A percentile compares a stretch with the other conserved stretches of the same genome.
Evolutionary conservation across 768 basidiomycete genomes (phyloP).

Genomic region (Porphyrellus cyaneotinctus): DNA sequence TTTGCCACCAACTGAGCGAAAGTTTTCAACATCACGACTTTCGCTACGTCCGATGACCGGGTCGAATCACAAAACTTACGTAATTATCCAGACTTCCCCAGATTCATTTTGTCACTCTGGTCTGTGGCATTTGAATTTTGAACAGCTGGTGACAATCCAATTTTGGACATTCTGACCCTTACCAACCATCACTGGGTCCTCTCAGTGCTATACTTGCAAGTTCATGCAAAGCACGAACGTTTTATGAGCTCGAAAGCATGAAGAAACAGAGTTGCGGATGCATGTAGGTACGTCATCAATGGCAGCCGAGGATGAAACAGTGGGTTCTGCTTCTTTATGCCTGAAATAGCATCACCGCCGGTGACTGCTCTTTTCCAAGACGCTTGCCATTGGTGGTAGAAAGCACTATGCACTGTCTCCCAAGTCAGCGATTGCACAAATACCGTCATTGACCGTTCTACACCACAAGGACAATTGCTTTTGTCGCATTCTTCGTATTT

Average conservation of each 20-base stretch:
- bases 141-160: background rate
- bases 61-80: constrained; percentile 2
- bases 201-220: background rate
- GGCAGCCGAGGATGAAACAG: background rate
- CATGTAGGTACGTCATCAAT: background rate
- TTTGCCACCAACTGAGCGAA: background rate
- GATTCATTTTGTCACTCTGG: constrained; percentile 1
- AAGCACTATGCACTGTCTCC: background rate
- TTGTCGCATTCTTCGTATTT: background rate
- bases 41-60: background rate
- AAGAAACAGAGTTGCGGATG: background rate
- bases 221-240: background rate
- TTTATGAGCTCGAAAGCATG: no score
- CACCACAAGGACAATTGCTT: background rate
- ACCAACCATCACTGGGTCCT: background rate
- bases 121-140: background rate
- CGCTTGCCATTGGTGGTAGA: background rate
- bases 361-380: background rate
- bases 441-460: background rate
- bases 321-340: background rate
- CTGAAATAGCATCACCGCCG: background rate
- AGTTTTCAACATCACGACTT: no score
- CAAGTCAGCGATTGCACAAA: background rate
- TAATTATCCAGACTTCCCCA: constrained; percentile 10
- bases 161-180: background rate